Evolutionary conservation across 2,329 filamentous ascomycete genomes (phyloP).

Genomic region (Colletotrichum eremochloae): DNA sequence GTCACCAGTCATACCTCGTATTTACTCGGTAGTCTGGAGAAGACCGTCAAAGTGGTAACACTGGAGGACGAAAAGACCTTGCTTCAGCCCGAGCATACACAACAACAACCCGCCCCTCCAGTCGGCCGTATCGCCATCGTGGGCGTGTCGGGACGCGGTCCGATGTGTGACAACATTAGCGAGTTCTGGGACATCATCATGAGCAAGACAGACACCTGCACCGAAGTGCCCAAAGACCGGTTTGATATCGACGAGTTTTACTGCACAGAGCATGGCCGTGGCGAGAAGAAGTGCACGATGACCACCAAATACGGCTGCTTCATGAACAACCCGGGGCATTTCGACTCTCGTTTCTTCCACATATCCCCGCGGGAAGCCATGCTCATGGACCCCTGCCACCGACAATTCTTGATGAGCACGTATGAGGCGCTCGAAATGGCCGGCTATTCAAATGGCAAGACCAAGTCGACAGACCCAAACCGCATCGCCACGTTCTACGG

Average conservation of each 20-base stretch:
- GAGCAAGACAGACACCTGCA: neutral
- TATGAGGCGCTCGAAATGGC: constrained; percentile 49
- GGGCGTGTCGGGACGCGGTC: neutral
- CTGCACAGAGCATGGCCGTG: neutral
- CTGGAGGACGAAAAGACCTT: neutral
- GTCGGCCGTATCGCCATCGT: constrained; percentile 12
- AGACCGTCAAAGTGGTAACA: neutral
- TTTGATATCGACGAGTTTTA: neutral
- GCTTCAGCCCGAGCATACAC: neutral
- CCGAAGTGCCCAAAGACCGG: neutral
- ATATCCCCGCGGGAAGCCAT: constrained; percentile 47
- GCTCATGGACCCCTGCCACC: constrained; percentile 50
- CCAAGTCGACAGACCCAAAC: constrained; percentile 46
- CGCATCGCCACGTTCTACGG: neutral
- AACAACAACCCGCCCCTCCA: neutral
- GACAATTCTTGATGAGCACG: constrained; percentile 48
- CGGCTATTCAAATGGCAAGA: constrained; percentile 45
- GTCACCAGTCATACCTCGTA: neutral
- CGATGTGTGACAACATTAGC: neutral
- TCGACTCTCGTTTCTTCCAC: constrained; percentile 57
- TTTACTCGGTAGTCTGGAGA: neutral
- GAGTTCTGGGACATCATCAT: neutral
- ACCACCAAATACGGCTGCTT: constrained; percentile 34
- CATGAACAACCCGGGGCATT: constrained; percentile 44
- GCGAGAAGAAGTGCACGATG: neutral